These are phyloP conservation scores for Neurospora tetraspora DNA, from an alignment of 495 filamentous ascomycete genomes.

Conservation along the genomic window DNA sequence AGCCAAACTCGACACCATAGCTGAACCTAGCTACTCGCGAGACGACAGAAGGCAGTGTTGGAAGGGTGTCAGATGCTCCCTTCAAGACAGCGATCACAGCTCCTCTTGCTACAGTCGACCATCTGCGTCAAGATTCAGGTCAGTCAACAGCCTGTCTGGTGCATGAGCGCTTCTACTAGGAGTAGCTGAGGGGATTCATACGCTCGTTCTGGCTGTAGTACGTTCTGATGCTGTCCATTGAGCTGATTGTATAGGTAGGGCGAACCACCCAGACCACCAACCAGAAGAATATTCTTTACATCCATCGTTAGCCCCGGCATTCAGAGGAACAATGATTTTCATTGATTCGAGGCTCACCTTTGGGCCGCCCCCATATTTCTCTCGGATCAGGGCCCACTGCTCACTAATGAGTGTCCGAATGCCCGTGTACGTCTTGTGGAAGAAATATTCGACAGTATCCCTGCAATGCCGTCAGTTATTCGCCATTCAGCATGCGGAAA, in stretches of 20 bases:
- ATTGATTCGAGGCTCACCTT: not conserved
- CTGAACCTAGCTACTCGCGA: not conserved
- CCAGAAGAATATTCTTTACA: not conserved
- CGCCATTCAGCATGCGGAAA: not conserved
- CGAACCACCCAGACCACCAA: not conserved
- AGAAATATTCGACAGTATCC: not conserved
- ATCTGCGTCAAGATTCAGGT: not conserved
- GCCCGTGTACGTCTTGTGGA: not conserved
- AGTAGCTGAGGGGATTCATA: not conserved
- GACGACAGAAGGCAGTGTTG: not conserved
- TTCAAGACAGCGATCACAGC: not conserved
- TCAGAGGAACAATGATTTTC: not conserved
- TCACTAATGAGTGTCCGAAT: not conserved
- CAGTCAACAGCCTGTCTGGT: not conserved
- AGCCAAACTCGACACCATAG: not conserved
- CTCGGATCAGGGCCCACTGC: not conserved
- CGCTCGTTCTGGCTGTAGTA: not conserved
- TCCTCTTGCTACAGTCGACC: not conserved
- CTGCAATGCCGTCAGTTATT: not conserved
- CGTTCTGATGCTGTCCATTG: not conserved
- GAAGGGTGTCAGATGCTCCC: not conserved
- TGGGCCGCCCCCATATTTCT: not conserved
- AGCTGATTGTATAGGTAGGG: not conserved
- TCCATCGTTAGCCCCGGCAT: not conserved
- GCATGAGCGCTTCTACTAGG: not conserved